A percentile compares a stretch with the other conserved stretches of the same genome.
These are phyloP conservation scores for Aspergillus sp. DNA, from an alignment of 2,329 filamentous ascomycete species.

Conservation along the genomic window DNA sequence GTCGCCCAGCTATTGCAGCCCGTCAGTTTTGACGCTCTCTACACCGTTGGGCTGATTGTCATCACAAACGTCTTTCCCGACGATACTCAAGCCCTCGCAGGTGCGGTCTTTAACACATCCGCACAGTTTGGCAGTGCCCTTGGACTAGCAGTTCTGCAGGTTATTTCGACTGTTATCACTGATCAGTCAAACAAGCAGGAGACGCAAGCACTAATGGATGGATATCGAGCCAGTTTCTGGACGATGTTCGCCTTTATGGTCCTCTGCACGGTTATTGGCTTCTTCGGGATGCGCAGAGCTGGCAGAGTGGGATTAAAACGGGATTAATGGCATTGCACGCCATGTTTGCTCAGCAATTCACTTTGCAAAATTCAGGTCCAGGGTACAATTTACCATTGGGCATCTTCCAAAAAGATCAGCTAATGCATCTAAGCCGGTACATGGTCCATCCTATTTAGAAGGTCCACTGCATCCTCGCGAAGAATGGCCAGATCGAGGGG, in stretches of 20 bases:
- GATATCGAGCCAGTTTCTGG: constrained; percentile 53
- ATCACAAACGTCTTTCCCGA: constrained; percentile 9
- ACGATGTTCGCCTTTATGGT: constrained; percentile 45
- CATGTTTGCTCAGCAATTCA: too few species aligned
- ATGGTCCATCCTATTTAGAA: too few species aligned
- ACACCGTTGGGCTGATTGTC: constrained; percentile 10
- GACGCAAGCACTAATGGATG: constrained; percentile 41
- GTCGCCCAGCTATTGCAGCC: constrained; percentile 26
- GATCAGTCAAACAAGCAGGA: constrained; percentile 24
- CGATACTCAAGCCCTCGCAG: constrained; percentile 54
- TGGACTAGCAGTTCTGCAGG: constrained; percentile 48
- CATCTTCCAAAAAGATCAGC: too few species aligned
- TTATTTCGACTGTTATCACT: constrained; percentile 41
- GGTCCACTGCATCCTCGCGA: too few species aligned
- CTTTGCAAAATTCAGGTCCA: too few species aligned
- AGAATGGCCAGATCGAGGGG: too few species aligned
- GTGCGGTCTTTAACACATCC: constrained; percentile 58
- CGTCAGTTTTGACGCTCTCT: constrained; percentile 16
- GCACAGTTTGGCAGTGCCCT: constrained; percentile 53
- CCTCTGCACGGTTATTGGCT: constrained; percentile 34
- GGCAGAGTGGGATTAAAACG: constrained; percentile 49
- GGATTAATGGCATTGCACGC: constrained; percentile 15
- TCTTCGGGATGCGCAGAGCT: constrained; percentile 41
- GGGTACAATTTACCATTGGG: too few species aligned
- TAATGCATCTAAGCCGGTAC: too few species aligned